These are phyloP conservation scores for Populus hybrid DNA, from an alignment of 441 rosid species.

Conservation along the genomic window DNA sequence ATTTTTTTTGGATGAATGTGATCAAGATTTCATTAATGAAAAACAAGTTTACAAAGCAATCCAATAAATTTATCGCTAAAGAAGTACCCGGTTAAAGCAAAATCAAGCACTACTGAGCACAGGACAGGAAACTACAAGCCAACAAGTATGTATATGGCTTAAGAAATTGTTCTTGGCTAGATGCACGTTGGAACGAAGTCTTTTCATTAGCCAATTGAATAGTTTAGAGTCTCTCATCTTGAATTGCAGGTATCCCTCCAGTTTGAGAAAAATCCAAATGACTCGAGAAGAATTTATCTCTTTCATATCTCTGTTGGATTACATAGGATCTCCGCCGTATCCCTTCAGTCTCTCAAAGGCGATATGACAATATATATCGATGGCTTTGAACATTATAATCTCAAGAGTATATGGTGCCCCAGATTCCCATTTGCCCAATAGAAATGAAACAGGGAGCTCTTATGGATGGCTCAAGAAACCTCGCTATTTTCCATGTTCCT, in stretches of 20 bases:
- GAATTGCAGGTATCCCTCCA: too few relatives aligned
- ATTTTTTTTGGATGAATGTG: too few relatives aligned
- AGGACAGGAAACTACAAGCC: too few relatives aligned
- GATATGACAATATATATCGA: conserved; percentile 33
- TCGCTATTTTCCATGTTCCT: conserved; percentile 19
- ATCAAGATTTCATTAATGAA: too few relatives aligned
- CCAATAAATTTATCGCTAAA: background rate
- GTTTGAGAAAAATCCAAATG: conserved; percentile 19
- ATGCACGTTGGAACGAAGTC: too few relatives aligned
- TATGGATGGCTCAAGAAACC: conserved; percentile 89
- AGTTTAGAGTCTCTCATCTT: too few relatives aligned
- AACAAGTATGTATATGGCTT: too few relatives aligned
- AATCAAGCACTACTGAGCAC: too few relatives aligned
- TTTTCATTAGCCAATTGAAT: too few relatives aligned
- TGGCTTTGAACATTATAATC: conserved; percentile 76
- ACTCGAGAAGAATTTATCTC: conserved; percentile 72
- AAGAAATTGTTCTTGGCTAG: too few relatives aligned
- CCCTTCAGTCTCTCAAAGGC: conserved; percentile 45
- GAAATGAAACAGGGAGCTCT: conserved; percentile 66
- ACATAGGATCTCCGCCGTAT: conserved; percentile 3
- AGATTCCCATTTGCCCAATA: conserved; percentile 64
- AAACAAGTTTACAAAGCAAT: too few relatives aligned
- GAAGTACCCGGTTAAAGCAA: too few relatives aligned
- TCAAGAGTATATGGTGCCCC: conserved; percentile 63
- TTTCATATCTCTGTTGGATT: conserved; percentile 78